These are phyloP conservation scores for Penicillium sp. DNA, from an alignment of 2,329 filamentous ascomycete genomes.

Conservation along the genomic window DNA sequence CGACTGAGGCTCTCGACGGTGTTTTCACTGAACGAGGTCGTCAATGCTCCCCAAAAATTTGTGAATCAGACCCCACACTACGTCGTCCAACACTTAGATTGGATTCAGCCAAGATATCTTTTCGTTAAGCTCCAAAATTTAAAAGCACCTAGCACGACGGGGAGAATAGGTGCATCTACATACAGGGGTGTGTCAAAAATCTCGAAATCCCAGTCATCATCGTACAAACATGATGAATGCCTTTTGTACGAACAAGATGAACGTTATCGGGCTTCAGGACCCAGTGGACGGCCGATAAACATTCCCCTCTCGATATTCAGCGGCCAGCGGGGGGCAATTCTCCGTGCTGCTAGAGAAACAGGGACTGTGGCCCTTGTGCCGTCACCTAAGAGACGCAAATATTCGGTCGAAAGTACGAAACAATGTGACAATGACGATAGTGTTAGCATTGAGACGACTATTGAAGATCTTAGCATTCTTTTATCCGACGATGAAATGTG, in stretches of 20 bases:
- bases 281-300: slow-evolving; percentile 36
- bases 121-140: slow-evolving; percentile 53
- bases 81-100: slow-evolving; percentile 73
- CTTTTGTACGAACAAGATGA: slow-evolving; percentile 40
- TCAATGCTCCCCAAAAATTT: slow-evolving; percentile 69
- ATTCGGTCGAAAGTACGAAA: background rate
- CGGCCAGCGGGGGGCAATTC: slow-evolving; percentile 41
- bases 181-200: background rate
- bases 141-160: background rate
- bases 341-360: slow-evolving; percentile 24
- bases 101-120: slow-evolving; percentile 87
- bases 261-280: slow-evolving; percentile 41
- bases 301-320: slow-evolving; percentile 55
- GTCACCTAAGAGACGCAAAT: background rate
- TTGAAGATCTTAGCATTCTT: slow-evolving; percentile 48
- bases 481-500: slow-evolving; percentile 28
- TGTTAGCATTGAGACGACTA: slow-evolving; percentile 50
- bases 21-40: slow-evolving; percentile 78
- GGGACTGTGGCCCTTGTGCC: background rate
- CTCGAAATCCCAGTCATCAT: background rate
- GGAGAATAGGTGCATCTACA: no score
- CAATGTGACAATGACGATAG: slow-evolving; percentile 36
- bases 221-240: background rate
- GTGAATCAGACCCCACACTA: slow-evolving; percentile 57
- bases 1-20: slow-evolving; percentile 58